phyloP scores from a whole-genome alignment of 257 asterid species.

The Solanum sitiens region DNA sequence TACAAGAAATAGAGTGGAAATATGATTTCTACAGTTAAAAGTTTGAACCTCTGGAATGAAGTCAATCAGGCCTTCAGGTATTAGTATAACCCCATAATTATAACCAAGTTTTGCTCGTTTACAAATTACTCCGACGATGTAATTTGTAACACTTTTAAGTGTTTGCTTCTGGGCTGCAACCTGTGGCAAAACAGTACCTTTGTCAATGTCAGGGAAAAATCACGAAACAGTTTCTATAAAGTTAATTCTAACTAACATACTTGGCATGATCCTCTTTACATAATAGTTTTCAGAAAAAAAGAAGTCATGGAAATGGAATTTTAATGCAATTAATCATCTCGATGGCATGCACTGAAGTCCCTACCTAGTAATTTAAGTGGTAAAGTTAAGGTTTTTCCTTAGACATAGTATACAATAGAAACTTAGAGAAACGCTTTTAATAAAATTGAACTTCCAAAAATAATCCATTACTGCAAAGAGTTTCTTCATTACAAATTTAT shows the following conservation, averaged over 20 bases:
- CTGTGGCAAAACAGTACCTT: constrained; percentile 21
- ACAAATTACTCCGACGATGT: constrained; percentile 69
- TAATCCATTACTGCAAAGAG: not conserved
- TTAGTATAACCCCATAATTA: constrained; percentile 94
- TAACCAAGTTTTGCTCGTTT: constrained; percentile 85
- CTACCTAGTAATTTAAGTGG: not conserved
- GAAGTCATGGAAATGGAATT: not conserved
- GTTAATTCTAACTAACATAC: not conserved
- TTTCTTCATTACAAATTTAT: not conserved
- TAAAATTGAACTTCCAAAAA: not conserved
- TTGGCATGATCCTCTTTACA: not conserved
- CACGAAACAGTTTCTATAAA: not conserved
- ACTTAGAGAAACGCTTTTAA: not conserved
- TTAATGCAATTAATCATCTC: not conserved
- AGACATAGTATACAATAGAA: not conserved
- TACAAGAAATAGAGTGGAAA: not conserved
- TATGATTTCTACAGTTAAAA: not conserved
- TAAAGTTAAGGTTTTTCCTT: not conserved
- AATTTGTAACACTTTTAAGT: constrained; percentile 77
- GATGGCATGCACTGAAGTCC: not conserved
- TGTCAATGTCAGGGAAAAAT: not conserved
- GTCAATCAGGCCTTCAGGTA: constrained; percentile 96
- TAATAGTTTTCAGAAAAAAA: not conserved
- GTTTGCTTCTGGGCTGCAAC: constrained; percentile 88
- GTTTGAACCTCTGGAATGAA: constrained; percentile 86